Base-by-base conservation (phyloP, 805 yeast species). In the Ogataea trehalophila region DNA sequence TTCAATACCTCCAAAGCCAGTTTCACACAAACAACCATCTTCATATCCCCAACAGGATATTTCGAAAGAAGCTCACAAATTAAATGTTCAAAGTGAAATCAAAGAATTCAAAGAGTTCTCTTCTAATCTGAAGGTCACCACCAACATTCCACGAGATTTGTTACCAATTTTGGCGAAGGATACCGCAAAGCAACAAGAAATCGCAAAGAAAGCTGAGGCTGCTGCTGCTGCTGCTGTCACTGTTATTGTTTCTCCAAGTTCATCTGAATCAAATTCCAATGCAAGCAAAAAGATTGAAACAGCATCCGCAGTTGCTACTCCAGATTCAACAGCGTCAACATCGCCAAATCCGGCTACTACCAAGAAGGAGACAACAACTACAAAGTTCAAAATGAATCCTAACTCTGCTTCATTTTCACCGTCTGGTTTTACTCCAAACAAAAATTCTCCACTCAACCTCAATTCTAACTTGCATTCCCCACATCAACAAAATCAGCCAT, bases 61-160 rank as follows among this genome's bases (percentile, higher is more conserved):
- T 31, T 26, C 37, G 23, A 65, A 55, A 41, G 77, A 74, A 50
- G 64, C 73, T 15, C 66, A 69, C 52, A 69, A 75, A 48, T 62
- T 74, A 46, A 75, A 70, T 54, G 76, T 79, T 1, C 80, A 80
- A 61, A 77, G 79, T 52, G 89, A 84, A 61, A 76, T 85, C 52
- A 82, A 82, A 52, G 79, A 87, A 11, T 71, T 88, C 47, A 81
- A 79, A 52, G 87, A 86, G 59, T 90, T 91, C 61, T 80, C 95
- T 37, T 88, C 87, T 42, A 85, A 79, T 55, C 87, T 88, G 66
- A 87, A 87, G 65, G 79, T 90, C 31, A 61, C 63, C 16, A 44
- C 59, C 13, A 58, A 63, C 29, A 53, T 62, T 45, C 92, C 95
- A 7, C 66, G 73, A 17, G 90, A 85, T 57, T 70, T 83, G 50